Evolutionary conservation across 1,284 basidiomycete species (phyloP).

Genomic region (Retiboletus flavoniger): DNA sequence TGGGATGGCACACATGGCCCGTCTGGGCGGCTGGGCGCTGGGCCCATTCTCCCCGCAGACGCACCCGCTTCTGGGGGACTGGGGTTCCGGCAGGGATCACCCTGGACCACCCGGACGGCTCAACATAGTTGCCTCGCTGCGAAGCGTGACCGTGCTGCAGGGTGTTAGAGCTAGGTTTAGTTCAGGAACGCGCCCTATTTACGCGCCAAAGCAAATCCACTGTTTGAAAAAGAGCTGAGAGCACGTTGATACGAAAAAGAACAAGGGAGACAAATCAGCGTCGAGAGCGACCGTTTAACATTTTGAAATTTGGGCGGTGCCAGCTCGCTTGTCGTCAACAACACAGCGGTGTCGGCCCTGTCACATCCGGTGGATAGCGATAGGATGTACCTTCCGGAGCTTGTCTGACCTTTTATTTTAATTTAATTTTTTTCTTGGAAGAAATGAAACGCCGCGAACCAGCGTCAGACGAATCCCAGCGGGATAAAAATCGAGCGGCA

Average conservation of each 20-base stretch:
- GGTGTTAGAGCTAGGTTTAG: neutral
- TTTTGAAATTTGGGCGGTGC: neutral
- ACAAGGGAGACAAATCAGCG: too few species aligned
- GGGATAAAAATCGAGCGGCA: conserved; percentile 10
- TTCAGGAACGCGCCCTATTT: neutral
- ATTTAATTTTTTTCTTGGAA: neutral
- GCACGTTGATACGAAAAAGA: too few species aligned
- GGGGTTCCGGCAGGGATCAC: neutral
- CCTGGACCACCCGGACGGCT: neutral
- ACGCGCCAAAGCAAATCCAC: neutral
- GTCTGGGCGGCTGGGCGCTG: neutral
- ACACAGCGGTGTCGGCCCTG: neutral
- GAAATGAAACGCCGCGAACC: conserved; percentile 15
- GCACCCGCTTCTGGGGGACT: neutral
- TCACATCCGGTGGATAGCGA: neutral
- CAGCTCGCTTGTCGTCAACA: neutral
- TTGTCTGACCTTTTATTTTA: neutral
- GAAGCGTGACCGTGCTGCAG: neutral
- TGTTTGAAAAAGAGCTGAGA: too few species aligned
- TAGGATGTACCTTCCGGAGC: neutral
- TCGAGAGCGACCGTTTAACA: neutral
- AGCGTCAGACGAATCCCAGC: neutral
- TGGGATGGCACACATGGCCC: neutral
- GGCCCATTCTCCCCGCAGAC: neutral
- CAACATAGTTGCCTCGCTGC: neutral